phyloP scores from a whole-genome alignment of 2,329 filamentous ascomycete species.

The Cucurbitaria berberidis region DNA sequence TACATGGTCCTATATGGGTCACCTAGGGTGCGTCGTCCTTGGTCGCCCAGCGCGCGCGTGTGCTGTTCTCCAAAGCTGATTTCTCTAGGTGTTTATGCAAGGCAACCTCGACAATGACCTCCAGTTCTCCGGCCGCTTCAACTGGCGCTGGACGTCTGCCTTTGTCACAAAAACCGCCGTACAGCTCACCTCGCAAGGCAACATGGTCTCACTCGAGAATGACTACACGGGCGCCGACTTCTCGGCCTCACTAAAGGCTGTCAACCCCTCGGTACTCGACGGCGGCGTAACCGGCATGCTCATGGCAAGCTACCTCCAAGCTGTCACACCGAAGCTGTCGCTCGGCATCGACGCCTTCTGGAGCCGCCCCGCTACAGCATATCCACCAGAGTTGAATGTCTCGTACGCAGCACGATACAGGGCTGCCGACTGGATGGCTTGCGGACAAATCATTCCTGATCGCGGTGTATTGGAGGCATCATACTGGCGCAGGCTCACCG shows the following conservation, averaged over 20 bases:
- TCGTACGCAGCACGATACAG: constrained; percentile 94
- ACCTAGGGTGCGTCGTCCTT: constrained; percentile 75
- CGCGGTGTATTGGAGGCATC: constrained; percentile 81
- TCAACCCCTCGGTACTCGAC: constrained; percentile 94
- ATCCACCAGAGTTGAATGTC: constrained; percentile 87
- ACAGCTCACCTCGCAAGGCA: constrained; percentile 83
- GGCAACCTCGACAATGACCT: constrained; percentile 94
- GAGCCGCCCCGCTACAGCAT: constrained; percentile 83
- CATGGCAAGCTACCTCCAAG: constrained; percentile 94
- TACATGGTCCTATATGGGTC: constrained; percentile 95
- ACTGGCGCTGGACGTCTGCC: constrained; percentile 83
- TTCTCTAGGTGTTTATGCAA: constrained; percentile 84
- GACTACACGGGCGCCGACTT: constrained; percentile 96
- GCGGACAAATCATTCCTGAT: constrained; percentile 85
- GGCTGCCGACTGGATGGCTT: constrained; percentile 89
- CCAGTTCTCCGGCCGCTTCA: constrained; percentile 84
- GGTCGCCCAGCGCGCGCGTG: constrained; percentile 39
- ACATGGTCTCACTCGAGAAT: constrained; percentile 92
- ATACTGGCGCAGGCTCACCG: constrained; percentile 91
- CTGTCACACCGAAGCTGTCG: constrained; percentile 83
- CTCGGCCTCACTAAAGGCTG: constrained; percentile 86
- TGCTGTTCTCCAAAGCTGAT: constrained; percentile 26
- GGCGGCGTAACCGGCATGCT: constrained; percentile 93
- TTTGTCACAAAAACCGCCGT: constrained; percentile 87
- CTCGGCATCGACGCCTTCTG: constrained; percentile 92